Evolutionary conservation across 2,329 filamentous ascomycete species (phyloP).

Genomic region (Pseudonectria foliicola): DNA sequence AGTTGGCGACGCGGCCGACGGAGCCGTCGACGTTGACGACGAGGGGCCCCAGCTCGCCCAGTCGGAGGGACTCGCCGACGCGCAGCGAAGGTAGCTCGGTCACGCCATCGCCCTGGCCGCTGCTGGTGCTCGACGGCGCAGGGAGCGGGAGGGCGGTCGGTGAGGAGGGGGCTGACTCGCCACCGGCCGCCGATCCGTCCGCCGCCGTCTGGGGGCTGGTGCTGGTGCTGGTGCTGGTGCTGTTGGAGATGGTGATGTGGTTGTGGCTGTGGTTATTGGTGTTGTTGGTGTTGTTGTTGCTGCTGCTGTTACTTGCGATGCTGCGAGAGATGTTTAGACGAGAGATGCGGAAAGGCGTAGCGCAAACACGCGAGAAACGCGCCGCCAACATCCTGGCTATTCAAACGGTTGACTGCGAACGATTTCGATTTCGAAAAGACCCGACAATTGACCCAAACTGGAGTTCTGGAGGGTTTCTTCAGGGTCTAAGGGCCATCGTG

Average conservation of each 20-base stretch:
- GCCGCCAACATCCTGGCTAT: too few relatives aligned
- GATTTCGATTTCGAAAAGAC: too few relatives aligned
- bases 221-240: constrained; percentile 7
- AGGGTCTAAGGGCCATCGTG: too few relatives aligned
- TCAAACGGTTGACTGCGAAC: too few relatives aligned
- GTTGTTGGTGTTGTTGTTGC: too few relatives aligned
- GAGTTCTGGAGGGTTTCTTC: too few relatives aligned
- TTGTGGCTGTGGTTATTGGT: constrained; percentile 4
- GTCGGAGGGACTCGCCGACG: constrained; percentile 37
- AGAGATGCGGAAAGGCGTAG: constrained; percentile 7
- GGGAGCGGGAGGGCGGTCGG: constrained; percentile 17
- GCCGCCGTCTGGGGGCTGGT: constrained; percentile 1
- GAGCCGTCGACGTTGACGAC: constrained; percentile 69
- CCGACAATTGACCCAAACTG: too few relatives aligned
- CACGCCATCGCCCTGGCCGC: constrained; percentile 16
- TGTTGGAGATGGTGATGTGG: constrained; percentile 3
- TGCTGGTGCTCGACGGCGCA: constrained; percentile 13
- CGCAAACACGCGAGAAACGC: not conserved
- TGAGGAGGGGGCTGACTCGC: constrained; percentile 4
- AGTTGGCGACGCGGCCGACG: constrained; percentile 64
- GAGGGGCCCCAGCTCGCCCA: constrained; percentile 65
- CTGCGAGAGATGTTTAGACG: not conserved
- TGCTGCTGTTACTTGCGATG: too few relatives aligned
- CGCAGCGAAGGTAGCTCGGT: constrained; percentile 12
- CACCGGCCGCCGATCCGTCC: not conserved